Conservation (phyloP, 306 rosid species). For the Vigna angularis region DNA sequence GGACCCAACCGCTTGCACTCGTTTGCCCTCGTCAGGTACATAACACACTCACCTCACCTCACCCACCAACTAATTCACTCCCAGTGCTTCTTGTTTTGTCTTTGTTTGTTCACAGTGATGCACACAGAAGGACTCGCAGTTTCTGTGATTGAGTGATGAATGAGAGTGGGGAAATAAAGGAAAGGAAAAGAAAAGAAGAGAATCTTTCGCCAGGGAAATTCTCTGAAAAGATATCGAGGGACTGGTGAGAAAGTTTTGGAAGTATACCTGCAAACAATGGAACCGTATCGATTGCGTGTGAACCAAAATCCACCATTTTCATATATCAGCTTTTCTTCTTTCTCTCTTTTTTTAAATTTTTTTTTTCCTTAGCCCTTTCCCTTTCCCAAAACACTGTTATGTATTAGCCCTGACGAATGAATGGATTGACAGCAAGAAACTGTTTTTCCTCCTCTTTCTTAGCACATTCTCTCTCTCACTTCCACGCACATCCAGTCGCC, state of each 20-base stretch:
- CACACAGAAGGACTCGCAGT: constrained; percentile 38
- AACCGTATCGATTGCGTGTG: constrained; percentile 69
- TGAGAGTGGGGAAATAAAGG: constrained; percentile 28
- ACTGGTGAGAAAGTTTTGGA: constrained; percentile 51
- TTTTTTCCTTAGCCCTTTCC: not conserved
- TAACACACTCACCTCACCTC: too few species aligned
- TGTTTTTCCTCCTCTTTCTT: constrained; percentile 45
- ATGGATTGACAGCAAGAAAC: constrained; percentile 54
- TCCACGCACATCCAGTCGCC: constrained; percentile 18
- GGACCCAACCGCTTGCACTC: constrained; percentile 69
- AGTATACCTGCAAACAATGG: constrained; percentile 39
- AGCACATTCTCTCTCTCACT: constrained; percentile 45
- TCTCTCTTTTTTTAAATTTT: not conserved
- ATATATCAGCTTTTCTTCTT: constrained; percentile 42
- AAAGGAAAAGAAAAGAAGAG: constrained; percentile 23
- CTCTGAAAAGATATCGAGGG: constrained; percentile 50
- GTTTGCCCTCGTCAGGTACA: constrained; percentile 61
- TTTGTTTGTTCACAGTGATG: not conserved
- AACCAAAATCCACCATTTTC: constrained; percentile 43
- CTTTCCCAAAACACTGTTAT: constrained; percentile 54
- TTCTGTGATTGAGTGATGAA: constrained; percentile 41
- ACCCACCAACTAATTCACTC: not conserved
- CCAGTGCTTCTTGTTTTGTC: not conserved
- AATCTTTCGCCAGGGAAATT: constrained; percentile 41
- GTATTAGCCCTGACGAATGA: constrained; percentile 59